A percentile compares a stretch with the other conserved stretches of the same genome.
Conservation (phyloP, 2,329 filamentous ascomycete species). For the Biscogniauxia marginata region DNA sequence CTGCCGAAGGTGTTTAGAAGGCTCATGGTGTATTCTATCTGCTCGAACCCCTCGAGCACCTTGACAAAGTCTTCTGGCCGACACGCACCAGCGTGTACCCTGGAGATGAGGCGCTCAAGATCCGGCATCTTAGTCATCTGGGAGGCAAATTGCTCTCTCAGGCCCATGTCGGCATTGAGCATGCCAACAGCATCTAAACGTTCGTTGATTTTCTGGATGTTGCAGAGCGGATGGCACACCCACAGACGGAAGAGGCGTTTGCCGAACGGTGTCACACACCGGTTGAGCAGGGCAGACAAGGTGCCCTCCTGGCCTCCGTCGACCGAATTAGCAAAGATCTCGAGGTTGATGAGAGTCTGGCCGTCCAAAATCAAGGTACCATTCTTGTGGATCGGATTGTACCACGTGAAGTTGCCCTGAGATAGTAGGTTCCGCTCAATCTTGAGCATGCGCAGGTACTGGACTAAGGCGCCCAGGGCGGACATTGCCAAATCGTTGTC, state of each 20-base stretch:
- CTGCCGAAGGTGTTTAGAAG: constrained; percentile 71
- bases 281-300: constrained; percentile 84
- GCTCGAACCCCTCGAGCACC: constrained; percentile 93
- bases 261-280: constrained; percentile 93
- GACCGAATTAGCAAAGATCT: constrained; percentile 90
- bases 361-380: constrained; percentile 91
- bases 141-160: constrained; percentile 84
- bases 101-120: constrained; percentile 88
- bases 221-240: constrained; percentile 93
- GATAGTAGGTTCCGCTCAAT: constrained; percentile 85
- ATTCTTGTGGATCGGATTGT: constrained; percentile 87
- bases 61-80: constrained; percentile 88
- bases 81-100: constrained; percentile 89
- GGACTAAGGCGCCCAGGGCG: constrained; percentile 81
- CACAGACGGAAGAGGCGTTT: constrained; percentile 95
- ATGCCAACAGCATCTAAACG: constrained; percentile 88
- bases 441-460: constrained; percentile 84
- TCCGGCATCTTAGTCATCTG: constrained; percentile 92
- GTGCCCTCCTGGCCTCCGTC: constrained; percentile 85
- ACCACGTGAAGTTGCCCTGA: constrained; percentile 86
- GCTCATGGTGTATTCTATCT: constrained; percentile 91
- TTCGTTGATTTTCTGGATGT: constrained; percentile 85
- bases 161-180: constrained; percentile 75
- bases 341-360: constrained; percentile 96
- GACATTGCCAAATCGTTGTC: constrained; percentile 86